Evolutionary conservation across 164 flowering plant species (phyloP), one percentile per base, ranked within the genome.

Genomic region (Litsea cubeba): DNA sequence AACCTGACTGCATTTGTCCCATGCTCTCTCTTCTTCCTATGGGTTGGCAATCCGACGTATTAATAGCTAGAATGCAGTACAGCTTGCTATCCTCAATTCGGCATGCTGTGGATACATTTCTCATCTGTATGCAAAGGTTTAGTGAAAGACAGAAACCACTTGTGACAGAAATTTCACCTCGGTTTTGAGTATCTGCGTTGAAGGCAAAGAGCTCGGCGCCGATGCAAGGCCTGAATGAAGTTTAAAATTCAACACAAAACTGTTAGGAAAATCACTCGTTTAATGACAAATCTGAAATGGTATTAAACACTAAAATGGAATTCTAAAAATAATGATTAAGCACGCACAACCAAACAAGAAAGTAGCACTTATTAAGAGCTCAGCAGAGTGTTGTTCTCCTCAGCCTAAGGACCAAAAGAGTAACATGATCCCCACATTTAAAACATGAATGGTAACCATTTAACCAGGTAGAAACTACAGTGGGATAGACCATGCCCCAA

Each of bases 121-220:
- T 85, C 77, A 93, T 26, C 71, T 91, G 99, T 70, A 95, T 84
- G 76, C 96, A 91, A 8, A 95, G 80, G 76, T 83, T 85, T 25
- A 95, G 78, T 1, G 94, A 83, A 18, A 93, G 85, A 46, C 78
- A 83, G 82, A 22, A 83, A 72, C 99, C 99, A 11, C 58, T 79
- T 3, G 49, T 50, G 68, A 87, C 68, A 10, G 82, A 84, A 58
- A 86, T 64, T 64, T 64, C 78, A 28, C 78, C 81, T 32, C 76
- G 51, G 57, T 69, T 81, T 51, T 68, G 72, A 32, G 76, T 54
- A 73, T 83, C 87, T 30, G 85, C 72, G 71, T 71, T 80, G 68
- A 67, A 79, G 40, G 79, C 79, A 71, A 85, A 87, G 71, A 95
- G 87, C 81, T 91, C 88, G 6, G 87, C 81, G 20, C 96, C 89